These are phyloP conservation scores for Hypoxylon sp. DNA, from an alignment of 2,329 filamentous ascomycete species.

Conservation along the genomic window DNA sequence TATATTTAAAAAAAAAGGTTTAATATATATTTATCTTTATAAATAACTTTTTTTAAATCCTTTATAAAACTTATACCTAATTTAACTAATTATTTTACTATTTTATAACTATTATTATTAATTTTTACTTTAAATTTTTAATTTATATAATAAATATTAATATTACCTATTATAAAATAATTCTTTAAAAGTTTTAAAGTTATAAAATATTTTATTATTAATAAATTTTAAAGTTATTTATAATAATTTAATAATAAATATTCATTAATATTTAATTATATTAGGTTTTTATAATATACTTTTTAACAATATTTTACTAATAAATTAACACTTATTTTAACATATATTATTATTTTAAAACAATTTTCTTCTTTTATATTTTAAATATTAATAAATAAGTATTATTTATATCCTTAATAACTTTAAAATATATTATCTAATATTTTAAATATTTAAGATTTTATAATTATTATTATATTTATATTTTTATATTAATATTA, in stretches of 20 bases:
- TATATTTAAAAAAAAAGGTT: conserved; percentile 11
- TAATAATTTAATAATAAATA: conserved; percentile 22
- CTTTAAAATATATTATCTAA: neutral
- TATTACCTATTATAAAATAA: conserved; percentile 11
- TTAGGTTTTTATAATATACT: neutral
- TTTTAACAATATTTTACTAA: conserved; percentile 19
- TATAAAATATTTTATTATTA: conserved; percentile 13
- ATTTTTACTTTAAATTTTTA: conserved; percentile 3
- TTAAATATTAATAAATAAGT: conserved; percentile 9
- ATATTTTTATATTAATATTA: conserved; percentile 10
- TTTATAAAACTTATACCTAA: conserved; percentile 14
- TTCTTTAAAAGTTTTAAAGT: conserved; percentile 10
- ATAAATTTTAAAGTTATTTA: conserved; percentile 10
- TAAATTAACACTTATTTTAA: conserved; percentile 5
- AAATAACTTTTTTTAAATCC: neutral
- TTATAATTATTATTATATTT: conserved; percentile 16
- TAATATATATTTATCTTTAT: conserved; percentile 13
- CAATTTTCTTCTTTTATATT: conserved; percentile 4
- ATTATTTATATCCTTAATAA: conserved; percentile 11
- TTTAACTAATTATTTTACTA: conserved; percentile 9
- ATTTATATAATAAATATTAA: conserved; percentile 5
- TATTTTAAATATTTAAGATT: conserved; percentile 19
- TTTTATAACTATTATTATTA: neutral
- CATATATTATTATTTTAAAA: too few relatives aligned
- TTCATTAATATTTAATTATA: conserved; percentile 6